These are phyloP conservation scores for Colletotrichum kahawae DNA, from an alignment of 2,329 filamentous ascomycete genomes.

Conservation along the genomic window DNA sequence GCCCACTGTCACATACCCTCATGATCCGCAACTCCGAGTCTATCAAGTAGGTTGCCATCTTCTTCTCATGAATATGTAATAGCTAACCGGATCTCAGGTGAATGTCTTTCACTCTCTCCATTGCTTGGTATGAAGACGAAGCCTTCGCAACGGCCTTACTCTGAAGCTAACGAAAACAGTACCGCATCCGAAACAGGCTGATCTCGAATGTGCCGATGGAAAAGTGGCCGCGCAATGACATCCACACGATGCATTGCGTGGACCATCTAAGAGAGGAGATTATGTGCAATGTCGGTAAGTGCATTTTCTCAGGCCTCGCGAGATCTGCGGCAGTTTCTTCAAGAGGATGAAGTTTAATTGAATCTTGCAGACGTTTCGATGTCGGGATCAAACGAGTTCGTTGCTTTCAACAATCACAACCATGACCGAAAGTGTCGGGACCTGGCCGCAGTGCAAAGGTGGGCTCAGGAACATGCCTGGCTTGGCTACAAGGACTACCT, in stretches of 20 bases:
- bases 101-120: slow-evolving; percentile 4
- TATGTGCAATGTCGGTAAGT: neutral
- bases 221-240: neutral
- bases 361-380: neutral
- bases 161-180: neutral
- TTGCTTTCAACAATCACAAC: neutral
- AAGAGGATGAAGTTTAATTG: rapidly evolving
- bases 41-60: neutral
- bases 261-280: neutral
- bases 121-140: neutral
- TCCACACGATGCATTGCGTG: neutral
- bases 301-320: neutral
- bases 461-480: neutral
- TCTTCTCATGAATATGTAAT: neutral
- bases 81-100: neutral
- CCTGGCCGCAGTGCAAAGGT: neutral
- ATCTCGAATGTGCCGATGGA: neutral
- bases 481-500: neutral
- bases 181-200: neutral
- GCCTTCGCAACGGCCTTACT: rapidly evolving
- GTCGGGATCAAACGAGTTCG: neutral
- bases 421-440: neutral
- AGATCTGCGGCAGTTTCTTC: neutral
- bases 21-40: neutral
- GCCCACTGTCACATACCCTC: neutral